Evolutionary conservation across 129 eudicot species (phyloP).

Genomic region (Apium graveolens): DNA sequence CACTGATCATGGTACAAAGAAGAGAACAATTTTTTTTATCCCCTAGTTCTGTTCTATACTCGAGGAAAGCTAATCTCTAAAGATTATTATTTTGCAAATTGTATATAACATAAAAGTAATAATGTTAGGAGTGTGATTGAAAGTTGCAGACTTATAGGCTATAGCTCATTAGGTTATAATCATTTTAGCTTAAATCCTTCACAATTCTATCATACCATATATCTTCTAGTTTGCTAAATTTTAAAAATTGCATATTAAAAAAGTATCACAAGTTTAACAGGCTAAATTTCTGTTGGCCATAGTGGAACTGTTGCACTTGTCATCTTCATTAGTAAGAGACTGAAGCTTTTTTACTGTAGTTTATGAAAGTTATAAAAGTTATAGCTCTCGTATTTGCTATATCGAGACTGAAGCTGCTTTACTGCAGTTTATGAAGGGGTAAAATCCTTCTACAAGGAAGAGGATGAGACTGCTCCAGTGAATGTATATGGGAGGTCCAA

Average conservation of each 20-base stretch:
- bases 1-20: constrained; percentile 73
- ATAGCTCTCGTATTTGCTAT: neutral
- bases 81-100: neutral
- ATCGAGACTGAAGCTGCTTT: constrained; percentile 10
- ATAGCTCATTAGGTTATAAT: neutral
- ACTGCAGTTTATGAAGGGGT: constrained; percentile 83
- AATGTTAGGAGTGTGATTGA: neutral
- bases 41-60: neutral
- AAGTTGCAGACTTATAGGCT: neutral
- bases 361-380: neutral
- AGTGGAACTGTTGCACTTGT: neutral
- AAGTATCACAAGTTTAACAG: neutral
- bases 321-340: too few relatives aligned
- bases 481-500: constrained; percentile 83
- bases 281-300: neutral
- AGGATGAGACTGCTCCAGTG: constrained; percentile 62
- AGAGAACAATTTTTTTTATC: neutral
- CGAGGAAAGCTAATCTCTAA: neutral
- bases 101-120: neutral
- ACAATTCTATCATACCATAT: neutral
- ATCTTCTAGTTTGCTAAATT: neutral
- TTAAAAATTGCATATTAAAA: neutral
- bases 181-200: neutral
- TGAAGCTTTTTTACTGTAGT: too few relatives aligned
- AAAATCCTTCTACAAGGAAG: constrained; percentile 83